Percentiles rank a stretch among this genome's conserved stretches.
These are phyloP conservation scores for Entophlyctis luteolus DNA, from an alignment of 192 early-diverging fungal genomes.

Conservation along the genomic window DNA sequence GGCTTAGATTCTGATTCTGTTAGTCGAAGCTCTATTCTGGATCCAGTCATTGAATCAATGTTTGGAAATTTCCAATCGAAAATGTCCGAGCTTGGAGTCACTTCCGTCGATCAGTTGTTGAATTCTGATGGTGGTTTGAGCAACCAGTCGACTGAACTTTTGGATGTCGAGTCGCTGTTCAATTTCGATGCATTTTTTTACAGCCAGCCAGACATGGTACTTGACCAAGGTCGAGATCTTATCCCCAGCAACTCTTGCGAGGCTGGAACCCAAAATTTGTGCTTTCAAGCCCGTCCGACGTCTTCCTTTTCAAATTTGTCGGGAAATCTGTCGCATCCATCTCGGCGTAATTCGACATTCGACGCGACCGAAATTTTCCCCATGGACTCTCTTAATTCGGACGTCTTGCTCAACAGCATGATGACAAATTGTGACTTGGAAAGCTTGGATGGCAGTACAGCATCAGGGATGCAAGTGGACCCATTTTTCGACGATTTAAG, in stretches of 20 bases:
- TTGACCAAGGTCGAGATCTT: not conserved
- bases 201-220: not conserved
- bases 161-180: not conserved
- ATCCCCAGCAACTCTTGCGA: not conserved
- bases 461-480: not conserved
- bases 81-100: conserved; percentile 9
- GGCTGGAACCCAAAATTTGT: not conserved
- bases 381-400: no score
- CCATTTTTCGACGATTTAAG: not conserved
- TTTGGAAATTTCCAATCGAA: conserved; percentile 5
- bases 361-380: not conserved
- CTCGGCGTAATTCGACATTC: conserved; percentile 2
- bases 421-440: conserved; percentile 21
- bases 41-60: no score
- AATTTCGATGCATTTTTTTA: conserved; percentile 1
- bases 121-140: not conserved
- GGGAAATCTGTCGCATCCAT: not conserved
- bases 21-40: no score
- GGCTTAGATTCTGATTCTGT: no score
- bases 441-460: conserved; percentile 11
- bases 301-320: no score
- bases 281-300: not conserved
- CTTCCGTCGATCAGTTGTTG: not conserved
- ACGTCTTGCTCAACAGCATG: conserved; percentile 1
- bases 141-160: not conserved